Evolutionary conservation across 192 early-diverging fungal species (phyloP), one percentile per base, ranked within the genome.

Genomic region (Diversispora epigaea): DNA sequence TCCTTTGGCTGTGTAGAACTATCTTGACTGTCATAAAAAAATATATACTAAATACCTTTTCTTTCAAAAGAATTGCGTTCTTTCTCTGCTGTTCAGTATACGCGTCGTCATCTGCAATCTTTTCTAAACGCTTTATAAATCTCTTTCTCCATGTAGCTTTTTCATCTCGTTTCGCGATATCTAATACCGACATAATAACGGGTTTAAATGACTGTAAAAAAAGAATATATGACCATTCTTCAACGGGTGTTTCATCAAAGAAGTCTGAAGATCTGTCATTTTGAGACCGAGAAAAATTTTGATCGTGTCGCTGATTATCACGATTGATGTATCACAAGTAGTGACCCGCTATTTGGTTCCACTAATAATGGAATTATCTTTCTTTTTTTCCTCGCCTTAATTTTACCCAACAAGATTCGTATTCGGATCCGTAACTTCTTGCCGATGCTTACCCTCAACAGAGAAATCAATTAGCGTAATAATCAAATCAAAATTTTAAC

Each of bases 91-190:
- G 1, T 58, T 58, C 22, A 14, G 22, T n/a, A 67, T 49, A 67
- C 25, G 44, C 64, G 41, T 66, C 64, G 25, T 66, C 64, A 12
- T 45, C 41, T 67, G 25, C 25, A 47, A 66, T 45, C 32, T 40
- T 45, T 45, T 66, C 64, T 45, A 66, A n/a, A n/a, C 64, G 44
- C 25, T 47, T 66, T 10, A 66, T 6, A 12, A 67, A 47, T 67
- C 64, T 67, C 25, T 67, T 67, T n/a, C 64, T 58, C 64, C 40
- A 66, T 45, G 64, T 66, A 19, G n/a, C 64, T 46, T 66, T 66
- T 15, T 66, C 64, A 6, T 17, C 12, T 22, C 22, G n/a, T 66
- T 66, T 66, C 44, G 64, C 6, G 40, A 25, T 46, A 66, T 66
- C 64, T 66, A 66, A 22, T 22, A n/a, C 22, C 6, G 64, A 43